Conservation (phyloP, 23 red algal species). For the Cyanidioschyzon merolae region DNA sequence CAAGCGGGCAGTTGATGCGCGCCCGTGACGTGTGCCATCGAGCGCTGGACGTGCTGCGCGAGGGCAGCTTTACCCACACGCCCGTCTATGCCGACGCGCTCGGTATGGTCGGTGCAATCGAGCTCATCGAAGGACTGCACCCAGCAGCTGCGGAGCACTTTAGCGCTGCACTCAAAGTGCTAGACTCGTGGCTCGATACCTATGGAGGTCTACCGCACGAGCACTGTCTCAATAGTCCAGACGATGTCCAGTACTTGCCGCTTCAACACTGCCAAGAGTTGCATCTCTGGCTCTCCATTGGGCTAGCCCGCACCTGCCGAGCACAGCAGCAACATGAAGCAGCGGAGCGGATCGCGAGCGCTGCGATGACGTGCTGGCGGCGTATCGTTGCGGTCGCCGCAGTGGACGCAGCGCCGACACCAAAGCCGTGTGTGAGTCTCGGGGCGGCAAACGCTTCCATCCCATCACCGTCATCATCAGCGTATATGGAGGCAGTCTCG, state of each 20-base stretch:
- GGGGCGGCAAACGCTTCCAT: too few species aligned
- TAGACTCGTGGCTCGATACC: not conserved
- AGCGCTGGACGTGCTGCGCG: conserved; percentile 11
- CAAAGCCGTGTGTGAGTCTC: not conserved
- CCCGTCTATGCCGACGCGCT: conserved; percentile 3
- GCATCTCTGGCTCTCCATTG: conserved; percentile 10
- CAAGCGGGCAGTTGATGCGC: not conserved
- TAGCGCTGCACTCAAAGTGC: not conserved
- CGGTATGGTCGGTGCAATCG: not conserved
- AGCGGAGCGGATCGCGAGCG: not conserved
- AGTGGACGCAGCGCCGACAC: not conserved
- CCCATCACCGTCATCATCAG: too few species aligned
- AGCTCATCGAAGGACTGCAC: not conserved
- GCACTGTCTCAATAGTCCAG: not conserved
- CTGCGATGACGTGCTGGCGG: not conserved
- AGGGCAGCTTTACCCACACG: not conserved
- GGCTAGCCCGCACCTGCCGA: not conserved
- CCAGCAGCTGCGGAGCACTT: not conserved
- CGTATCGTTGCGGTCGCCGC: not conserved
- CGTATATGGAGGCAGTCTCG: not conserved
- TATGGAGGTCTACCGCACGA: not conserved
- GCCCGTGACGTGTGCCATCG: not conserved
- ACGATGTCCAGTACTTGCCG: not conserved
- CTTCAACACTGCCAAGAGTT: conserved; percentile 6
- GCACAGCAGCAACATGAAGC: not conserved